Base-by-base conservation (phyloP, 2,329 filamentous ascomycete genomes). In the Alternaria ventricosa region DNA sequence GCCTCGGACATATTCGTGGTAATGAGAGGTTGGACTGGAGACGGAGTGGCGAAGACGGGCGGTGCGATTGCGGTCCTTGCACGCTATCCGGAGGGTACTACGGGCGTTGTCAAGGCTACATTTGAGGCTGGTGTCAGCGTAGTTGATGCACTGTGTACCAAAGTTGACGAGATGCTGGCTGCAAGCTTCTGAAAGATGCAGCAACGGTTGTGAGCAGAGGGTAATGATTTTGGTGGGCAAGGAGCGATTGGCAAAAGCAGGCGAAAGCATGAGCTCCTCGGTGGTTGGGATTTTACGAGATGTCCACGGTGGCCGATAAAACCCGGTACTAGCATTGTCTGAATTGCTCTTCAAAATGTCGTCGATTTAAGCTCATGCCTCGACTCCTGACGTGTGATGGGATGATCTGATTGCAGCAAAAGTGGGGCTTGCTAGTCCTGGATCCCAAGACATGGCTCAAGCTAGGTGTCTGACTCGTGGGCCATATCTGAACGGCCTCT, bases 361-460 rank as follows among this genome's bases (percentile, higher is more conserved):
- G 61, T 64, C 22, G 30, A 36, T 49, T 54, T 54, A 61, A 61
- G 57, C 28, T 61, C 56, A 23, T 18, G 23, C 9, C 43, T 15
- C 9, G 43, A 23, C 30, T 23, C 45, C 44, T 41, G 46, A 49
- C 6, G 28, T 53, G 53, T 53, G 53, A 53, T 41, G 18, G 25
- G 13, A 36, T 18, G 10, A n/a, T 27, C 25, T 64, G 30, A 47
- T 53, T 61, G 51, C 47, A 47, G 47, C 6, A 6, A 23, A 55
- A 44, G 53, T 55, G 53, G 33, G 23, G 36, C 20, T 41, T 41
- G 28, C 30, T 53, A 25, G 49, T 53, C 49, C 0, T 13, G 18
- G 49, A n/a, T 18, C 20, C 20, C 13, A 1, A 41, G 28, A n/a
- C 20, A 30, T 33, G 20, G 30, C 49, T 51, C 7, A 46, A 25